Conservation (phyloP, 257 asterid genomes). For the Thymus quinquecostatus region DNA sequence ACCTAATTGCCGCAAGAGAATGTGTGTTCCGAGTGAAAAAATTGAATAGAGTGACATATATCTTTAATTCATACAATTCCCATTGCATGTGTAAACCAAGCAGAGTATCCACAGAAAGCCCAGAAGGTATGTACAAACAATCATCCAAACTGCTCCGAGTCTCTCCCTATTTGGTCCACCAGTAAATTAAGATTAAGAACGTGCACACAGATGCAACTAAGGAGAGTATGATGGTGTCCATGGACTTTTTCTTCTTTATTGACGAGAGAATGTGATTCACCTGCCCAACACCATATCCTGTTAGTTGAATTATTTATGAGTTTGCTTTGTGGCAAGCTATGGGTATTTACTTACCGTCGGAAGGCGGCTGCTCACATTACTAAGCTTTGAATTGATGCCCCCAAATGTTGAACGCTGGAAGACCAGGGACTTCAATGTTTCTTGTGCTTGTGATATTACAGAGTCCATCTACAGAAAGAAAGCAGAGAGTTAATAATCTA, state of each 20-base stretch:
- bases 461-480: slow-evolving; percentile 71
- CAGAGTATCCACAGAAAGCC: slow-evolving; percentile 31
- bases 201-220: slow-evolving; percentile 89
- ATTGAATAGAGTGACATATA: slow-evolving; percentile 27
- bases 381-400: slow-evolving; percentile 83
- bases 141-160: slow-evolving; percentile 35
- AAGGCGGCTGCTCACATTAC: slow-evolving; percentile 95
- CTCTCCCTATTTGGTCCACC: slow-evolving; percentile 77
- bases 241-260: slow-evolving; percentile 91
- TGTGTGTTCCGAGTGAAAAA: not conserved
- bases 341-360: slow-evolving; percentile 66
- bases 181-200: slow-evolving; percentile 78
- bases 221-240: slow-evolving; percentile 89
- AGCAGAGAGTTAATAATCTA: slow-evolving; percentile 9
- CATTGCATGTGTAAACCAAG: slow-evolving; percentile 29
- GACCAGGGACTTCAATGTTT: slow-evolving; percentile 80
- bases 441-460: slow-evolving; percentile 95
- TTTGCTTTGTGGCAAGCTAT: not conserved
- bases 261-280: slow-evolving; percentile 74
- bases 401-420: slow-evolving; percentile 95
- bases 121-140: slow-evolving; percentile 44
- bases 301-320: not conserved
- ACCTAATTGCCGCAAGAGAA: too few species aligned
- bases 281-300: slow-evolving; percentile 36
- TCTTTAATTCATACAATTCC: slow-evolving; percentile 23